Percentiles rank a stretch among this genome's conserved stretches.
Conservation (phyloP, 352 stramenopile genomes). For the Pythium periplocum region DNA sequence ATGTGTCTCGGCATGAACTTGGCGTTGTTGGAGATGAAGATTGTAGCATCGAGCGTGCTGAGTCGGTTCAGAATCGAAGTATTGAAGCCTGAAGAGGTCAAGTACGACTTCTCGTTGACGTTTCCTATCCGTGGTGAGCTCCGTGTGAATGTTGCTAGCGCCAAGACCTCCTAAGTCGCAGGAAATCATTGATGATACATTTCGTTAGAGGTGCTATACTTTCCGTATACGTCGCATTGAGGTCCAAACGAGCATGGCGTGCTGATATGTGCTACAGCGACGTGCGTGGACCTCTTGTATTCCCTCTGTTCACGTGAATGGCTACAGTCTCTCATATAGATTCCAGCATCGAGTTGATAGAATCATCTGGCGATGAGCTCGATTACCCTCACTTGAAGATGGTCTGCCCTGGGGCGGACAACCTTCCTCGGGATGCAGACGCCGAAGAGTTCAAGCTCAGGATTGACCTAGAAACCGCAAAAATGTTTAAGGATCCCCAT, state of each 20-base stretch:
- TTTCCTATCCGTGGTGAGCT: neutral
- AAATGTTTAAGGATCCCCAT: neutral
- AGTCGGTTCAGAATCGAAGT: conserved; percentile 28
- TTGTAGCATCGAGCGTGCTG: conserved; percentile 26
- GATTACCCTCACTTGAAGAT: no score
- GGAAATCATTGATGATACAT: no score
- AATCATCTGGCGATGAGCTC: no score
- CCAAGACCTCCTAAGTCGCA: neutral
- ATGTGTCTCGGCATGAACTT: conserved; percentile 30
- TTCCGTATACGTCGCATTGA: neutral
- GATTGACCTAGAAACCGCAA: conserved; percentile 14
- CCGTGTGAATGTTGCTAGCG: no score
- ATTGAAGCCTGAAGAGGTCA: conserved; percentile 7
- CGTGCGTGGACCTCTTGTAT: no score
- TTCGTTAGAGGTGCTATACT: no score
- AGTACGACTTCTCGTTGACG: conserved; percentile 16
- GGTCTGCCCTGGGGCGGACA: no score
- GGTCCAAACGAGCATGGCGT: neutral
- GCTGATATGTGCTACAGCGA: no score
- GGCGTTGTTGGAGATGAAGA: conserved; percentile 44
- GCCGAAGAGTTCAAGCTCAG: conserved; percentile 9
- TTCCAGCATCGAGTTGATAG: no score
- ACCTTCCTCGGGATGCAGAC: conserved; percentile 22
- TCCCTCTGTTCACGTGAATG: no score
- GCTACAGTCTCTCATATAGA: no score